Base-by-base conservation (phyloP, 768 basidiomycete genomes). In the Calocybe cyanea region DNA sequence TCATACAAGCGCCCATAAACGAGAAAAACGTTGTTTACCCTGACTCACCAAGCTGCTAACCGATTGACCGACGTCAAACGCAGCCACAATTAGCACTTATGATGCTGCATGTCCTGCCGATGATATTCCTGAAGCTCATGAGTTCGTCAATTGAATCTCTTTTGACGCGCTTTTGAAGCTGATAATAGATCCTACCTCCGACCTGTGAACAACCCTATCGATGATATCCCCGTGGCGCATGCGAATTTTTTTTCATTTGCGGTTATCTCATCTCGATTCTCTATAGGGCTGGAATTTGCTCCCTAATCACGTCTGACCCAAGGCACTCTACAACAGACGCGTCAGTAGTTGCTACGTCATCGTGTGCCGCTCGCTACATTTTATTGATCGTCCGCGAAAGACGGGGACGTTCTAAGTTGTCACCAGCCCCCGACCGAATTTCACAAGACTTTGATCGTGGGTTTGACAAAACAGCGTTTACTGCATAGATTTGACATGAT, bases 191-290 rank as follows among this genome's bases (percentile, higher is more conserved):
- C 32, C n/a, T 11, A n/a, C 18, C n/a, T 28, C 41, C 28, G 18
- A 38, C 17, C 28, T 28, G 15, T 41, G 25, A 32, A 31, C 25
- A 35, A 8, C 15, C 32, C 31, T 31, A 13, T 14, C 21, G 32
- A 17, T 39, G 17, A 18, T 32, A 34, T n/a, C 33, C 34, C 25
- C 45, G 45, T 46, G 45, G 45, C 45, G 45, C 45, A 46, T 21
- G 39, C 17, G 21, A 39, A 23, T 28, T 20, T 33, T 31, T 3
- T 34, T 40, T 30, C 24, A 30, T 18, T 23, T 40, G 45, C 31
- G 17, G 15, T 11, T 28, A 28, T 28, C 25, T 11, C 11, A 28
- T 28, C 11, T 28, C 25, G 5, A 11, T 28, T 28, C 11, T 28
- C 25, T 28, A 11, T 28, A 28, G 25, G 6, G 25, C 25, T 28